Percentiles rank a stretch among this genome's conserved stretches.
Evolutionary conservation across 192 early-diverging fungal genomes (phyloP).

Genomic region (Coemansia sp.): DNA sequence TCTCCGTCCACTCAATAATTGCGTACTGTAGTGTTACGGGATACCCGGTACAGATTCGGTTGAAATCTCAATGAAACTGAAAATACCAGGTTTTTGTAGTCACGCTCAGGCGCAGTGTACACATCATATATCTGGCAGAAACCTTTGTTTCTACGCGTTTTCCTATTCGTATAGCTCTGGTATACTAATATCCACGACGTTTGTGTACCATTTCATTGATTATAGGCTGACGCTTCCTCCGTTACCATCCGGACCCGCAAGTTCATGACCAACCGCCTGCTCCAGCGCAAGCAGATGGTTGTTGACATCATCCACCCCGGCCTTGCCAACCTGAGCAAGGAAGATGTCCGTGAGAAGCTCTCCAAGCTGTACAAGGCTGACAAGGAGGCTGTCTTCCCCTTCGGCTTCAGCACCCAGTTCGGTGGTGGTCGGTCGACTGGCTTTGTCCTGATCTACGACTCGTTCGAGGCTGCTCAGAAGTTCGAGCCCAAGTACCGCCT

Average conservation of each 20-base stretch:
- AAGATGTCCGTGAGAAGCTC: slow-evolving; percentile 90
- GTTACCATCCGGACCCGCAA: slow-evolving; percentile 98
- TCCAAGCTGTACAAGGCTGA: slow-evolving; percentile 94
- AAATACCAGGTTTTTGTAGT: no score
- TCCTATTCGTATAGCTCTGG: no score
- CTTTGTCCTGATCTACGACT: slow-evolving; percentile 96
- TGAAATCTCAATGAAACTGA: no score
- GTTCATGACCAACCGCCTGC: slow-evolving; percentile 98
- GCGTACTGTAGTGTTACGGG: no score
- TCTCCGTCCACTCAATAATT: no score
- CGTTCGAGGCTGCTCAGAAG: slow-evolving; percentile 91
- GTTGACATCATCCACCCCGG: slow-evolving; percentile 95
- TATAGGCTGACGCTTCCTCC: slow-evolving; percentile 75
- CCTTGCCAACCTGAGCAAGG: slow-evolving; percentile 88
- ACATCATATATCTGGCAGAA: no score
- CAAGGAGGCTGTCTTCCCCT: slow-evolving; percentile 83
- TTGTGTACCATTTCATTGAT: no score
- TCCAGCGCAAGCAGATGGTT: slow-evolving; percentile 96
- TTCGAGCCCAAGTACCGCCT: slow-evolving; percentile 99
- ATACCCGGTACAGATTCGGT: no score
- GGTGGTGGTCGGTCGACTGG: slow-evolving; percentile 96
- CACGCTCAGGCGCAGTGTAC: no score
- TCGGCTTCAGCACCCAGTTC: slow-evolving; percentile 94
- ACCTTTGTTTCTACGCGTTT: no score
- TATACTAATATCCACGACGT: no score